phyloP scores from a whole-genome alignment of 2,329 filamentous ascomycete genomes.

The Diaporthe nobilis region DNA sequence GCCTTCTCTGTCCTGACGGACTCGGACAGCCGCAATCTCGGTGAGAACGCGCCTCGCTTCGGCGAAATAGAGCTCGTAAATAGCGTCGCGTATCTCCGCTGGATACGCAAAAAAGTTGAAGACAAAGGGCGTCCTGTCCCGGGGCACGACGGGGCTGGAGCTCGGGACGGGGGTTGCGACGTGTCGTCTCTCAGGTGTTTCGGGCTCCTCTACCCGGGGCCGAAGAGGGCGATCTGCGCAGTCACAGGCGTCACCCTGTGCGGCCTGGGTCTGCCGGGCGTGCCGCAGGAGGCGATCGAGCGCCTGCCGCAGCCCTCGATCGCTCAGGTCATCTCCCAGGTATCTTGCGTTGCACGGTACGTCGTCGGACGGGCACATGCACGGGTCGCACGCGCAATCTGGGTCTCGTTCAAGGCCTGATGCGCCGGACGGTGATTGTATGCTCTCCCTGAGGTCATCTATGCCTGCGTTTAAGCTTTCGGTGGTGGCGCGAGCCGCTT shows the following conservation, averaged over 20 bases:
- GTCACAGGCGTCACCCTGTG: background rate
- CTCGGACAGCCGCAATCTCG: background rate
- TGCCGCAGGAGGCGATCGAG: background rate
- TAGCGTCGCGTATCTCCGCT: background rate
- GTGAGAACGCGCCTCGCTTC: background rate
- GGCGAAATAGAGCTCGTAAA: conserved; percentile 7
- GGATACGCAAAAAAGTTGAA: background rate
- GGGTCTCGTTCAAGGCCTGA: background rate
- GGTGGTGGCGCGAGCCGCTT: background rate
- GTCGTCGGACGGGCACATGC: background rate
- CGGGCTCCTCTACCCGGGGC: background rate
- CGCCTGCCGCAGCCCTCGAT: background rate
- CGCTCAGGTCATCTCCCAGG: background rate
- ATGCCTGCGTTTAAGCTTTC: background rate
- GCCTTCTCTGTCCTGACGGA: background rate
- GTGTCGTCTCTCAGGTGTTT: background rate
- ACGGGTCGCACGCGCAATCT: background rate
- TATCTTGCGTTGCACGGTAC: background rate
- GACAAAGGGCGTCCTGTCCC: background rate
- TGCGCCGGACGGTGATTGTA: background rate
- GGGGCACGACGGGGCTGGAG: background rate
- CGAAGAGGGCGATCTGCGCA: background rate
- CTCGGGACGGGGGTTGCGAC: background rate
- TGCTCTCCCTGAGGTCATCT: background rate
- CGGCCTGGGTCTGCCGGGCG: background rate